phyloP scores from a whole-genome alignment of 192 early-diverging fungal genomes.

The Helicostylum pulchrum region DNA sequence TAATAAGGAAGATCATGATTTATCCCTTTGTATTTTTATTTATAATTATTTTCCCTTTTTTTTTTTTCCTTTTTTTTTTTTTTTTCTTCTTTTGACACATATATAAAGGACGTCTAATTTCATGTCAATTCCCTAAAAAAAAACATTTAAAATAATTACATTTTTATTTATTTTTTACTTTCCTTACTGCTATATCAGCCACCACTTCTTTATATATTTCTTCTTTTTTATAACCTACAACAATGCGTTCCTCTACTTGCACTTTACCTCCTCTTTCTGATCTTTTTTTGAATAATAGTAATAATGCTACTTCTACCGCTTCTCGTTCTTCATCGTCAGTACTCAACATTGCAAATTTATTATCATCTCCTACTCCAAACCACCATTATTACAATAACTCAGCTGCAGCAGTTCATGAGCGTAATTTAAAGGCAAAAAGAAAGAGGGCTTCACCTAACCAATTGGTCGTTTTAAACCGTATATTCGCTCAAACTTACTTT shows the following conservation, averaged over 20 bases:
- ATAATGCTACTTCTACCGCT: not conserved
- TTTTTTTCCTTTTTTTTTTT: constrained; percentile 4
- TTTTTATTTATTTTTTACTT: no score
- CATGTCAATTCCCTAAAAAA: not conserved
- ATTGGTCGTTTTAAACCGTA: constrained; percentile 50
- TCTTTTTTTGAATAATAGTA: constrained; percentile 10
- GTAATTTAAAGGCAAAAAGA: constrained; percentile 31
- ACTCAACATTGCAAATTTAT: not conserved
- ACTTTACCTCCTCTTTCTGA: constrained; percentile 29
- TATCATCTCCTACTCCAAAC: constrained; percentile 3
- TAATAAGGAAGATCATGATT: not conserved
- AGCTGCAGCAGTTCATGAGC: not conserved
- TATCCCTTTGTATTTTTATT: not conserved
- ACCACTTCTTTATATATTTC: no score
- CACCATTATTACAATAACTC: not conserved
- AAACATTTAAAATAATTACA: no score
- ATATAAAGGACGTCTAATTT: constrained; percentile 1
- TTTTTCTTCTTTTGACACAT: constrained; percentile 8
- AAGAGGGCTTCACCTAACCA: constrained; percentile 55
- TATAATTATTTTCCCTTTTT: not conserved
- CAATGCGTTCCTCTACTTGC: constrained; percentile 20
- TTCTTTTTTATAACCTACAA: not conserved
- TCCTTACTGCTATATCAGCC: not conserved
- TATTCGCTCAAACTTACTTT: constrained; percentile 66
- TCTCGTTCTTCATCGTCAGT: constrained; percentile 9